Percentiles rank a stretch among this genome's conserved stretches.
phyloP scores from a whole-genome alignment of 2,329 filamentous ascomycete genomes.

The Aspergillus fructus region DNA sequence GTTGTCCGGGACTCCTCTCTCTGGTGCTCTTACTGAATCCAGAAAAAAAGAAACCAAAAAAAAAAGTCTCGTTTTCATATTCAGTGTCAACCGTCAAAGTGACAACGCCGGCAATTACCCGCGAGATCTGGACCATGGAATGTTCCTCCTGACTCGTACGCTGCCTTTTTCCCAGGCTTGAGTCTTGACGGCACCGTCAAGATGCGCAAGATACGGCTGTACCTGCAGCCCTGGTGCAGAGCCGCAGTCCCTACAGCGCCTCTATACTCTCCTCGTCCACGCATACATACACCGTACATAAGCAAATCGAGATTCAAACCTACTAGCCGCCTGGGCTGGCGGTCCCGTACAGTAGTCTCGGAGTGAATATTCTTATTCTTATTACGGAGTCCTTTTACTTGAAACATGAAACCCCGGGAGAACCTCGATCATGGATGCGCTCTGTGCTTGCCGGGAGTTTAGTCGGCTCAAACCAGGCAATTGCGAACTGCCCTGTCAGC shows the following conservation, averaged over 20 bases:
- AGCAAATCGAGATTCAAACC: background rate
- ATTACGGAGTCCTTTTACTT: background rate
- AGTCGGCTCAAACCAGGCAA: background rate
- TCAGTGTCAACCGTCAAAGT: background rate
- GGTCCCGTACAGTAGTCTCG: background rate
- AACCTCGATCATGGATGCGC: background rate
- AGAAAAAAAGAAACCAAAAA: background rate
- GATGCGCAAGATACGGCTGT: slow-evolving; percentile 11
- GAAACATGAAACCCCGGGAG: background rate
- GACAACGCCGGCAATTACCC: background rate
- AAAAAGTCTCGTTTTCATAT: background rate
- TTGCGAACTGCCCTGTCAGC: background rate
- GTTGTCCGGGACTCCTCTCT: too few relatives aligned
- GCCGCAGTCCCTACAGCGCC: slow-evolving; percentile 8
- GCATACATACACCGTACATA: background rate
- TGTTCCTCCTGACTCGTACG: background rate
- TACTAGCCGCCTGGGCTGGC: background rate
- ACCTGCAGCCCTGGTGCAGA: slow-evolving; percentile 22
- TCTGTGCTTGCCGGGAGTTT: background rate
- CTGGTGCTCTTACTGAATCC: background rate
- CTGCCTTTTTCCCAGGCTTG: background rate
- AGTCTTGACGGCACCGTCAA: background rate
- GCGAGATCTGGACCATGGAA: background rate
- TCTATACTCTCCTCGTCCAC: background rate
- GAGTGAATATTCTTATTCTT: too few relatives aligned